Conservation (phyloP, 2,329 filamentous ascomycete species). For the Phoma herbarum region DNA sequence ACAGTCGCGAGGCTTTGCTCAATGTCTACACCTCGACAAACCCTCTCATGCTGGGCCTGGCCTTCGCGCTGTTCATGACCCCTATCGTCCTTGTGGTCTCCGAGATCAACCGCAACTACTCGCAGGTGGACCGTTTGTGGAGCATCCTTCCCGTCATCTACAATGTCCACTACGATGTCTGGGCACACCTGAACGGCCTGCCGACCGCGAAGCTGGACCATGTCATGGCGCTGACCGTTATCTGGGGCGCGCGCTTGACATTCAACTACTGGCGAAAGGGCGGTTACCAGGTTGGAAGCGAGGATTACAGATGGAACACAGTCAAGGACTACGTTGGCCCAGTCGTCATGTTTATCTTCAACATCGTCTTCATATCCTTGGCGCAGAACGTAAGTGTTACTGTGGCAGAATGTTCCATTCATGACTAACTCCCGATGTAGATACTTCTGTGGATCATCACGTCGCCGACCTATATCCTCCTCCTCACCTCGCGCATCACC, state of each 20-base stretch:
- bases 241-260: conserved; percentile 92
- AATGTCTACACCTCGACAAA: conserved; percentile 85
- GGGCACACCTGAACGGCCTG: conserved; percentile 78
- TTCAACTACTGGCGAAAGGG: conserved; percentile 98
- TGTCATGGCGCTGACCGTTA: conserved; percentile 71
- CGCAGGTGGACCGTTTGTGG: conserved; percentile 95
- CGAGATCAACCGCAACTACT: conserved; percentile 92
- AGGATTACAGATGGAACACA: conserved; percentile 93
- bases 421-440: conserved; percentile 46
- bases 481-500: conserved; percentile 74
- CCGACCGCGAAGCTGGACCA: conserved; percentile 76
- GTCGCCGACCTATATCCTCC: conserved; percentile 82
- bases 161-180: conserved; percentile 83
- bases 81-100: conserved; percentile 77
- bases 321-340: conserved; percentile 71
- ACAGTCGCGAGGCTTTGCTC: conserved; percentile 69
- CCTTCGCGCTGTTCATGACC: conserved; percentile 74
- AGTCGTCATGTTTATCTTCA: conserved; percentile 80
- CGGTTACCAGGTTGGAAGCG: conserved; percentile 85
- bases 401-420: neutral
- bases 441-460: conserved; percentile 81
- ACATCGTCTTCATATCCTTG: conserved; percentile 87
- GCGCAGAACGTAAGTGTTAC: conserved; percentile 66
- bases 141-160: conserved; percentile 88
- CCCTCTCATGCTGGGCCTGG: conserved; percentile 79